phyloP scores from a whole-genome alignment of 2,329 filamentous ascomycete species.

The Cercospora citrullina region DNA sequence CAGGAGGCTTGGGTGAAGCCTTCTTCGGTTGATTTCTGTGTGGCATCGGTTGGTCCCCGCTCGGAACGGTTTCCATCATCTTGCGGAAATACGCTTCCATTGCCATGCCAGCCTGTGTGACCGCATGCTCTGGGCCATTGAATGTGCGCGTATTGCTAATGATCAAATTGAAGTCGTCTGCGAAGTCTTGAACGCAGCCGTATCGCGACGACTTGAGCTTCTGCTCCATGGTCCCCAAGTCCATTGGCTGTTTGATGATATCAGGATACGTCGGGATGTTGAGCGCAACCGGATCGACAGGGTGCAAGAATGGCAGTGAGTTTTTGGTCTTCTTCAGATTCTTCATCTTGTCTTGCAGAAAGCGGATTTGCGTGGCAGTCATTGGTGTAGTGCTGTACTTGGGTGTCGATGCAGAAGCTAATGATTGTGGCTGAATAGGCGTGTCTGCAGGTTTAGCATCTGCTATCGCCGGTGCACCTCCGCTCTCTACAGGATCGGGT shows the following conservation, averaged over 20 bases:
- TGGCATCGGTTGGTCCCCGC: constrained; percentile 58
- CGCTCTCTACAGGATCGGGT: not conserved
- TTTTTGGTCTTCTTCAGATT: constrained; percentile 84
- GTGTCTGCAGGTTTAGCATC: constrained; percentile 10
- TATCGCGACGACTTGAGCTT: constrained; percentile 74
- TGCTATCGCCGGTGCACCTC: constrained; percentile 14
- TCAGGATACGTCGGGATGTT: constrained; percentile 72
- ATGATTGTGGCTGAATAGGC: constrained; percentile 15
- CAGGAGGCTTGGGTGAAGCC: constrained; percentile 34
- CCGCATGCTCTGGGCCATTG: constrained; percentile 75
- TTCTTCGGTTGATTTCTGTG: constrained; percentile 47
- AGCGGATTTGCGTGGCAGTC: constrained; percentile 60
- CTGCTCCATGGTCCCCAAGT: constrained; percentile 77
- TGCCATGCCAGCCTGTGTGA: constrained; percentile 67
- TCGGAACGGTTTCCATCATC: constrained; percentile 61
- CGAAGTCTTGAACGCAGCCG: constrained; percentile 67
- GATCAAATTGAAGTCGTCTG: constrained; percentile 73
- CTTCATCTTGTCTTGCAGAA: constrained; percentile 65
- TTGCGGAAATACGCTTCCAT: constrained; percentile 61
- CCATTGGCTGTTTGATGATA: constrained; percentile 76
- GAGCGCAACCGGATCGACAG: constrained; percentile 76
- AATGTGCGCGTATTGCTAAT: constrained; percentile 76
- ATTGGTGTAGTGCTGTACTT: constrained; percentile 50
- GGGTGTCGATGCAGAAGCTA: constrained; percentile 24
- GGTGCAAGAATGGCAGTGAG: constrained; percentile 71